Evolutionary conservation across 495 filamentous ascomycete genomes (phyloP), one percentile per base, ranked within the genome.

Genomic region (Penicillium fimorum): DNA sequence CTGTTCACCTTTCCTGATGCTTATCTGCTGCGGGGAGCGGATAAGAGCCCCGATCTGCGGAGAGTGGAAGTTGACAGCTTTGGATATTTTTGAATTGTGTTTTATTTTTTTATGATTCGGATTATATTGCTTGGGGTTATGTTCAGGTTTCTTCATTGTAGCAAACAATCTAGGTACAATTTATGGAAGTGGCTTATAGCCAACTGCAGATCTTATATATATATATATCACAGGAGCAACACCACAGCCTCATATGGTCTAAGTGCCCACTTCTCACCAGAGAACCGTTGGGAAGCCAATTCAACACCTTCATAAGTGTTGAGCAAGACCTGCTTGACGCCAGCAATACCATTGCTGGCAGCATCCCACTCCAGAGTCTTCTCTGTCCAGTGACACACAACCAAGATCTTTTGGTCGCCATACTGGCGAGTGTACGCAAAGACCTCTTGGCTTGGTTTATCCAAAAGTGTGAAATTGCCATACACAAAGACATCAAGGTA

Each of bases 401-500:
- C 77, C 50, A 84, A 32, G 1, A 72, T 75, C 52, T 72, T 76
- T 51, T 76, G 67, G 30, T 70, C 64, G 52, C 72, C 70, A 55
- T 67, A 77, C 47, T 64, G 66, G 29, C 74, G 75, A 15, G 61
- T 72, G 49, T 78, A 85, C 8, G 77, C 75, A 44, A 84, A 79
- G 1, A 81, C 60, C 37, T 76, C 70, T 55, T 78, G 64, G 48
- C 72, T 77, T 4, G 72, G 69, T 0, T 63, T 53, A 53, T 79
- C 76, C 2, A 85, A 59, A 41, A 82, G 63, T 49, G 74, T 67
- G 59, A 83, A 90, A 48, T 76, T 63, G 0, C 86, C 87, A 62
- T 88, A 84, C 1, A 88, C 79, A 46, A 87, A 85, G 12, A 82
- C 60, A 38, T 84, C 80, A 2, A 74, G 70, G 53, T 83, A 75